Evolutionary conservation across 768 basidiomycete species (phyloP), one percentile per base, ranked within the genome.

Genomic region (Leccinum barrowsii): DNA sequence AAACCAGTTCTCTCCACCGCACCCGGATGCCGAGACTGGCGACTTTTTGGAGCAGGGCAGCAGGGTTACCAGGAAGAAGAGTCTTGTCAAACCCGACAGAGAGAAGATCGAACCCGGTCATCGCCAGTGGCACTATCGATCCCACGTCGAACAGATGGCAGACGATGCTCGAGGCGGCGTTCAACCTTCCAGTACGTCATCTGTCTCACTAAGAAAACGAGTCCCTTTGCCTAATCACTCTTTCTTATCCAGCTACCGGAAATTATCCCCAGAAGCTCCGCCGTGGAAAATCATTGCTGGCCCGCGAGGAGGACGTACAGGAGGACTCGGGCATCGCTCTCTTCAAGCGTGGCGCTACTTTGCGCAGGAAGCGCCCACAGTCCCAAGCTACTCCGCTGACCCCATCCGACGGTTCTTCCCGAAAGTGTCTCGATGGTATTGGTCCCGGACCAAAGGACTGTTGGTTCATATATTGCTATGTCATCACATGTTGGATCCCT

Each of bases 81-180:
- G 88, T 70, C 81, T 99, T 17, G 91, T 98, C 54, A 79, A 82
- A 56, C 96, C 96, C 5, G 96, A 99, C 74, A 80, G 96, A 57
- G 95, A 97, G 78, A 93, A 95, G 80, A 92, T 98, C 65, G 94
- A 98, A 67, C 94, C 94, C 10, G 85, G 86, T 44, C 94, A 98
- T 78, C 83, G 94, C 52, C 87, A 94, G 67, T 98, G 89, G 87
- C 90, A 98, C 75, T 98, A 98, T 75, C 85, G 92, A 55, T 85
- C 81, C 57, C 94, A 91, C 74, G 92, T 92, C 19, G 88, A 89
- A 22, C 84, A 86, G 70, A 76, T 90, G 68, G 85, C 87, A 73
- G 79, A 87, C 56, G 85, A 90, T 67, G 80, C 84, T n/a, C 68
- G 80, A 49, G 78, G 91, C 6, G 91, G 85, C 50, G 82, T 94